Conservation (phyloP, 2,329 filamentous ascomycete species). For the Fusarium compactum region DNA sequence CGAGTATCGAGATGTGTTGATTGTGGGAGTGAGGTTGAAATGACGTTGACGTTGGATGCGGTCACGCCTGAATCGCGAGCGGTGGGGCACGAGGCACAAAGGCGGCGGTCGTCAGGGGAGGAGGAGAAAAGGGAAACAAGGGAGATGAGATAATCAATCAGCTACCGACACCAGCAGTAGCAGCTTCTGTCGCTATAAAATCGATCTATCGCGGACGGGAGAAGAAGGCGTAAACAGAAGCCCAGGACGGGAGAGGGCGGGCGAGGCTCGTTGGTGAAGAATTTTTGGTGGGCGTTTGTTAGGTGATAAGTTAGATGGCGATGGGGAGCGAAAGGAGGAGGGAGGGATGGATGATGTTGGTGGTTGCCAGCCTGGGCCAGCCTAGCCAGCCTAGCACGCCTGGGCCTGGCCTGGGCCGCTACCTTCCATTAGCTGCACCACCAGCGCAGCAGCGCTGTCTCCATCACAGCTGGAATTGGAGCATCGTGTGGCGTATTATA, state of each 20-base stretch:
- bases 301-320: slow-evolving; percentile 39
- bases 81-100: slow-evolving; percentile 50
- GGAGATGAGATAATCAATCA: slow-evolving; percentile 33
- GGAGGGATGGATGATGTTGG: slow-evolving; percentile 36
- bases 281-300: slow-evolving; percentile 42
- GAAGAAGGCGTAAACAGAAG: slow-evolving; percentile 1
- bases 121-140: slow-evolving; percentile 32
- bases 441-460: slow-evolving; percentile 18
- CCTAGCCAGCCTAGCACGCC: slow-evolving; percentile 14
- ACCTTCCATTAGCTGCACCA: slow-evolving; percentile 3
- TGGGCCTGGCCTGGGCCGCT: slow-evolving; percentile 15
- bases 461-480: slow-evolving; percentile 32
- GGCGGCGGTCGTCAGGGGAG: slow-evolving; percentile 43
- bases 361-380: slow-evolving; percentile 31
- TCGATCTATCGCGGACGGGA: slow-evolving; percentile 30
- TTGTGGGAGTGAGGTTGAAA: slow-evolving; percentile 39
- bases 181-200: slow-evolving; percentile 23
- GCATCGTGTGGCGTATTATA: slow-evolving; percentile 38
- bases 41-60: slow-evolving; percentile 49
- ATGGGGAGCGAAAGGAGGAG: slow-evolving; percentile 40
- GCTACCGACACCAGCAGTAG: slow-evolving; percentile 42
- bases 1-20: slow-evolving; percentile 25
- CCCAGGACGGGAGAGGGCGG: slow-evolving; percentile 5
- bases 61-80: slow-evolving; percentile 49
- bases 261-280: slow-evolving; percentile 33